These are phyloP conservation scores for Serpula lacrymans DNA, from an alignment of 768 basidiomycete genomes.

Conservation along the genomic window DNA sequence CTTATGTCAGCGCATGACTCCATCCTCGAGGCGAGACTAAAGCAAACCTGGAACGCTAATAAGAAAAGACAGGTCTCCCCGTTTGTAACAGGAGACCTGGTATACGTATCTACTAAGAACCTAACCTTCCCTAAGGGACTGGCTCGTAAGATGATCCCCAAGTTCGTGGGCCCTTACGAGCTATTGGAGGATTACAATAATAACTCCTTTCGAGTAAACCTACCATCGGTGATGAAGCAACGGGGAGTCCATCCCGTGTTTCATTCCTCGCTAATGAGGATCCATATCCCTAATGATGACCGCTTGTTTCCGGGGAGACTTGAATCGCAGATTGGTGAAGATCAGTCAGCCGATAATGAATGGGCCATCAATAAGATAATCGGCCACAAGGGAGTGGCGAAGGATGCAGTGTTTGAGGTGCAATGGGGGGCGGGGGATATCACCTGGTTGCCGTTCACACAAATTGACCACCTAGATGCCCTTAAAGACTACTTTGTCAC, in stretches of 20 bases:
- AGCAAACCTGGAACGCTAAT: constrained; percentile 25
- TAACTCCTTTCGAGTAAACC: constrained; percentile 19
- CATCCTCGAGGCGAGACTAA: constrained; percentile 21
- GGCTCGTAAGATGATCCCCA: constrained; percentile 31
- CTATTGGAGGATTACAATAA: constrained; percentile 13
- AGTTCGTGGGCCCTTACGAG: constrained; percentile 32
- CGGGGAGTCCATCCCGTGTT: constrained; percentile 29
- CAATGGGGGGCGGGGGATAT: constrained; percentile 31
- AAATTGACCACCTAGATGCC: constrained; percentile 16
- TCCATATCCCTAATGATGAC: constrained; percentile 34
- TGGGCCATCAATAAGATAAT: constrained; percentile 26
- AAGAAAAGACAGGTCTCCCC: constrained; percentile 10
- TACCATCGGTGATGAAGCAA: constrained; percentile 23
- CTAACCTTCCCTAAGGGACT: constrained; percentile 26
- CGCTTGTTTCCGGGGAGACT: constrained; percentile 25
- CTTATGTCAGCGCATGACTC: constrained; percentile 24
- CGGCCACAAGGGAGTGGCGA: constrained; percentile 21
- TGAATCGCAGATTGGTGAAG: constrained; percentile 16
- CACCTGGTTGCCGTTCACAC: constrained; percentile 30
- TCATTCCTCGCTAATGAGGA: constrained; percentile 27
- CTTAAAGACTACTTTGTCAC: constrained; percentile 21
- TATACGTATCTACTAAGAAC: constrained; percentile 35
- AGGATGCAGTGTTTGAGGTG: constrained; percentile 26
- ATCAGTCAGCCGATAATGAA: constrained; percentile 17
- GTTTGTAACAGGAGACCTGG: constrained; percentile 24